Base-by-base conservation (phyloP, 805 yeast genomes). In the Cyberlindnera maritima region DNA sequence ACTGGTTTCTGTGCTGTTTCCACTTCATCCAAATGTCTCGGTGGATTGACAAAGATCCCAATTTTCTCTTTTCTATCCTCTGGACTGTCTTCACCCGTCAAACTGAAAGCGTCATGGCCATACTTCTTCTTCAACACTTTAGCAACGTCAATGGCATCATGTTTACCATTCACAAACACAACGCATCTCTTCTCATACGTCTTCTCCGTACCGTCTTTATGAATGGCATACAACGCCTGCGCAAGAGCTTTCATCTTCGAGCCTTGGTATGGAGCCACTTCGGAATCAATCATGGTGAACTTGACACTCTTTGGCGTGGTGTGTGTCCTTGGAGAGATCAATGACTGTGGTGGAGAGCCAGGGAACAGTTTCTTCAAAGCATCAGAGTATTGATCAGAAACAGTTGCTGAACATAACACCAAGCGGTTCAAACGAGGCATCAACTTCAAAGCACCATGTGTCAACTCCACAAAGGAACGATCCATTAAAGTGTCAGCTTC, bases 401-500 rank as follows among this genome's bases (percentile, higher is more conserved):
- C 83, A 0, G 99, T 92, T 0, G 98, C 98, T 1, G 96, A 84
- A 49, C 92, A 88, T 55, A 92, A 79, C 0, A 91, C 75, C 19
- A 89, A 64, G 50, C 88, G 85, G 39, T 71, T 73, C 35, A 85
- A 66, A 49, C 77, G 76, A 17, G 78, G 71, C 68, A 81, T 72
- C 41, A 65, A 54, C 19, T 65, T 70, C 13, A 89, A 67, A 1
- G 79, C 76, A 2, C 70, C 64, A 51, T 79, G 75, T 2, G 96
- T 87, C 41, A 80, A 82, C 21, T 75, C 74, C 11, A 82, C 64
- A 76, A 90, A 91, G 0, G 94, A 83, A 43, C 80, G 77, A 61
- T 91, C 96, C 81, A 91, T 75, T 46, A 92, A 68, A 0, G 96
- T 86, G 66, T 92, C 99, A 0, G 99, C 98, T 65, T 92, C 99